Percentiles rank a stretch among this genome's conserved stretches.
phyloP scores from a whole-genome alignment of 441 rosid genomes.

The Pelargonium australe region DNA sequence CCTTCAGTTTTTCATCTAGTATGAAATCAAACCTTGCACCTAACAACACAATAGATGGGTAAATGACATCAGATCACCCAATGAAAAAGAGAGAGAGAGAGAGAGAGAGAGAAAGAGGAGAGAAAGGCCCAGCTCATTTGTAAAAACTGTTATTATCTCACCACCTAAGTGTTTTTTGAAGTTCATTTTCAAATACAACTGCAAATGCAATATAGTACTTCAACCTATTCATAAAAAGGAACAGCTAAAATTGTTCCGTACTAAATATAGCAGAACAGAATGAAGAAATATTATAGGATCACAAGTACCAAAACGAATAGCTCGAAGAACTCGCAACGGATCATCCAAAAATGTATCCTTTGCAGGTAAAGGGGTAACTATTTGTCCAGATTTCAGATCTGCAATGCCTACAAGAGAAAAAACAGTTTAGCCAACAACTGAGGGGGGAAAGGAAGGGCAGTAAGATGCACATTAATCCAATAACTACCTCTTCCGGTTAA shows the following conservation, averaged over 20 bases:
- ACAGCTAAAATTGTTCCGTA: not conserved
- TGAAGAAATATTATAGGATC: constrained; percentile 6
- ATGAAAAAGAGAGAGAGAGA: not conserved
- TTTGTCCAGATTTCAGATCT: constrained; percentile 72
- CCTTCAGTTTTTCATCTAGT: constrained; percentile 64
- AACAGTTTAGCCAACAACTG: not conserved
- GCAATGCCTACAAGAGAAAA: constrained; percentile 47
- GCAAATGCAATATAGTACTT: not conserved
- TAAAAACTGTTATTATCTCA: not conserved
- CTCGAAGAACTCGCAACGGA: constrained; percentile 84
- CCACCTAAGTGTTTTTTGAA: not conserved
- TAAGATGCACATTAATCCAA: constrained; percentile 15
- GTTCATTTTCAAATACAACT: not conserved
- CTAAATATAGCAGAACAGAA: constrained; percentile 10
- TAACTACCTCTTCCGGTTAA: constrained; percentile 72
- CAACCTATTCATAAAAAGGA: not conserved
- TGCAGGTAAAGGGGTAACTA: constrained; percentile 79
- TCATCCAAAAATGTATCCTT: constrained; percentile 88
- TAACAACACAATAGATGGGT: constrained; percentile 27
- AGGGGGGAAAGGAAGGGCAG: not conserved
- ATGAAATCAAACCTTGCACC: constrained; percentile 83
- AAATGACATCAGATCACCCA: not conserved
- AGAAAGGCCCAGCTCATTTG: not conserved
- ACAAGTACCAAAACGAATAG: constrained; percentile 82
- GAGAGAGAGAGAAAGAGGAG: not conserved